Percentiles rank a stretch among this genome's conserved stretches.
Conservation (phyloP, 148 eudicot genomes). For the Dysphania ambrosioides region DNA sequence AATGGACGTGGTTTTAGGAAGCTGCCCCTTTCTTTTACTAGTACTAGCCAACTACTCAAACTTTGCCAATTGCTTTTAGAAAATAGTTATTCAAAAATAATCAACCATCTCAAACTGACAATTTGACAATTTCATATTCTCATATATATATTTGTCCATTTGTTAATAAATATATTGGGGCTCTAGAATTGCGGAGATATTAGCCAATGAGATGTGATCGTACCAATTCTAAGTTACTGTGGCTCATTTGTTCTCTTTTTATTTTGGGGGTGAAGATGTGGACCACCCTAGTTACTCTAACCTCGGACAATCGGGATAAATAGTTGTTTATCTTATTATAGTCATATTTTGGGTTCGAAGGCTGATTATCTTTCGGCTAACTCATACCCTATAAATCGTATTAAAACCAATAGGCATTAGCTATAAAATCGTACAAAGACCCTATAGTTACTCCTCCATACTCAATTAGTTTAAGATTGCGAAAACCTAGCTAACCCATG, state of each 20-base stretch:
- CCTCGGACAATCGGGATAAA: neutral
- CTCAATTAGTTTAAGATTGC: too few relatives aligned
- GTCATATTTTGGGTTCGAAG: too few relatives aligned
- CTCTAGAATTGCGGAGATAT: conserved; percentile 4
- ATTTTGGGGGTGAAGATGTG: neutral
- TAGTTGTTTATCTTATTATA: neutral
- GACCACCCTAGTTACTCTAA: neutral
- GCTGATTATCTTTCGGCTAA: too few relatives aligned
- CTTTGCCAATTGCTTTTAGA: neutral
- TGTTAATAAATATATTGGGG: conserved; percentile 1
- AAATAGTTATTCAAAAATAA: neutral
- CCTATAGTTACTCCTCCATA: too few relatives aligned
- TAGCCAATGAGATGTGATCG: neutral
- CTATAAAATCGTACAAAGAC: too few relatives aligned
- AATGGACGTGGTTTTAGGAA: conserved; percentile 20
- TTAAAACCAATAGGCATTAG: too few relatives aligned
- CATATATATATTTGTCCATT: too few relatives aligned
- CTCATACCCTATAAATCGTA: too few relatives aligned
- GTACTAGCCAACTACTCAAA: conserved; percentile 25
- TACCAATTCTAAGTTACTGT: conserved; percentile 2
- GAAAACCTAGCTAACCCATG: too few relatives aligned
- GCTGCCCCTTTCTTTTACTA: conserved; percentile 6
- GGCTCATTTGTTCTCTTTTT: neutral
- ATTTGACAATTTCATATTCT: too few relatives aligned
- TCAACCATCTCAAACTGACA: too few relatives aligned